A percentile compares a stretch with the other conserved stretches of the same genome.
Evolutionary conservation across 2,329 filamentous ascomycete genomes (phyloP).

Genomic region (Fusarium haematococcum): DNA sequence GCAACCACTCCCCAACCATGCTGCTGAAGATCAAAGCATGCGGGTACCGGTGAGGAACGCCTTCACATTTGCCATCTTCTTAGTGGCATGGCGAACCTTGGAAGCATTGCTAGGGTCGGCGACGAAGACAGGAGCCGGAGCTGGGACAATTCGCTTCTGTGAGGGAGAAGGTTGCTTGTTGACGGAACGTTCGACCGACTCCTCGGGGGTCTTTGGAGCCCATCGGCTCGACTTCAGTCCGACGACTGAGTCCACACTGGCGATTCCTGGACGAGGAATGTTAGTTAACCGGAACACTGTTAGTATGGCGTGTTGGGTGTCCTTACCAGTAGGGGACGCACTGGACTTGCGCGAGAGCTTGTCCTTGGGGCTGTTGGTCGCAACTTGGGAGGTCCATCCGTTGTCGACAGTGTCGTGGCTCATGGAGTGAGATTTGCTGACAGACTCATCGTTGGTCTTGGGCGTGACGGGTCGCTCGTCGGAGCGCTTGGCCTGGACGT

Average conservation of each 20-base stretch:
- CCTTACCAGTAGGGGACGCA: slow-evolving; percentile 1
- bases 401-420: not conserved
- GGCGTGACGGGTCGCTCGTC: too few relatives aligned
- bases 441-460: not conserved
- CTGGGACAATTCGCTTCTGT: not conserved
- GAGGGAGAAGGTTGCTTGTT: not conserved
- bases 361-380: not conserved
- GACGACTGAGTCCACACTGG: not conserved
- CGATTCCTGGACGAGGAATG: not conserved
- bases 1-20: not conserved
- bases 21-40: not conserved
- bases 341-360: not conserved
- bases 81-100: not conserved
- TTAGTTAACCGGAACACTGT: not conserved
- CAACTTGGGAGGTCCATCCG: not conserved
- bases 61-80: slow-evolving; percentile 15
- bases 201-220: slow-evolving; percentile 6
- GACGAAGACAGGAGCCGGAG: not conserved
- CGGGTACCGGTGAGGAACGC: slow-evolving; percentile 7
- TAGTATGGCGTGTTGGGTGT: rapidly evolving
- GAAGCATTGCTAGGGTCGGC: slow-evolving; percentile 7
- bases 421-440: not conserved
- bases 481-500: too few relatives aligned
- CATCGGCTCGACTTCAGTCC: slow-evolving; percentile 27
- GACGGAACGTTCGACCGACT: not conserved